Evolutionary conservation across 2,329 filamentous ascomycete genomes (phyloP).

Genomic region (Scolecobasidium constrictum): DNA sequence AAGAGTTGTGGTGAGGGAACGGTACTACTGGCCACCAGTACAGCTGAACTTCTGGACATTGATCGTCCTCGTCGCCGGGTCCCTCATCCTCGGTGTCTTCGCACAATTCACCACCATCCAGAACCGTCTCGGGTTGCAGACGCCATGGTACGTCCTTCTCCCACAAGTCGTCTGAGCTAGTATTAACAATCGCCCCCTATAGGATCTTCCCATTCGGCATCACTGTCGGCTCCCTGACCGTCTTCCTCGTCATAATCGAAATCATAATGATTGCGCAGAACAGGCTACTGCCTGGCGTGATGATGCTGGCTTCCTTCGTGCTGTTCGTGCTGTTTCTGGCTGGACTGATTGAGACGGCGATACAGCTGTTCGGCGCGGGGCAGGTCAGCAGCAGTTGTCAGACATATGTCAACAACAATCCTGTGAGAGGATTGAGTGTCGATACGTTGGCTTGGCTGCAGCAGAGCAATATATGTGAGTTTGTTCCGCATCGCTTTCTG

Average conservation of each 20-base stretch:
- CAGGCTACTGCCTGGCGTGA: constrained; percentile 46
- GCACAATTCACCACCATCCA: constrained; percentile 50
- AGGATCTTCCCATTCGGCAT: constrained; percentile 58
- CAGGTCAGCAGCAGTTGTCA: constrained; percentile 50
- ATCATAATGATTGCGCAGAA: constrained; percentile 45
- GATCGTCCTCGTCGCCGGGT: constrained; percentile 47
- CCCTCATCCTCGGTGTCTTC: constrained; percentile 48
- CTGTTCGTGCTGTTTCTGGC: constrained; percentile 51
- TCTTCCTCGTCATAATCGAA: constrained; percentile 49
- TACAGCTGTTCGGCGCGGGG: constrained; percentile 49
- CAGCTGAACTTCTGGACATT: constrained; percentile 56
- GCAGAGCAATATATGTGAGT: constrained; percentile 51
- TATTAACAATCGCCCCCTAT: constrained; percentile 4
- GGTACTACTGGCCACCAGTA: constrained; percentile 53
- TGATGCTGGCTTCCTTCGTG: constrained; percentile 50
- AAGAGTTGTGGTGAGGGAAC: constrained; percentile 3
- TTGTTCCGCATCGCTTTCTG: not conserved
- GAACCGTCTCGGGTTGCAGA: constrained; percentile 41
- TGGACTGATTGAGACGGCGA: constrained; percentile 50
- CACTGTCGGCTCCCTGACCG: constrained; percentile 43
- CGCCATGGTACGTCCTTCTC: constrained; percentile 43
- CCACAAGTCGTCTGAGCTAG: constrained; percentile 1
- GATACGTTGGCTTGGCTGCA: constrained; percentile 52
- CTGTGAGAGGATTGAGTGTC: constrained; percentile 35
- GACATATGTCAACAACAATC: constrained; percentile 40